Conservation (phyloP, 2,329 filamentous ascomycete species). For the Malbranchea cinnamomea region DNA sequence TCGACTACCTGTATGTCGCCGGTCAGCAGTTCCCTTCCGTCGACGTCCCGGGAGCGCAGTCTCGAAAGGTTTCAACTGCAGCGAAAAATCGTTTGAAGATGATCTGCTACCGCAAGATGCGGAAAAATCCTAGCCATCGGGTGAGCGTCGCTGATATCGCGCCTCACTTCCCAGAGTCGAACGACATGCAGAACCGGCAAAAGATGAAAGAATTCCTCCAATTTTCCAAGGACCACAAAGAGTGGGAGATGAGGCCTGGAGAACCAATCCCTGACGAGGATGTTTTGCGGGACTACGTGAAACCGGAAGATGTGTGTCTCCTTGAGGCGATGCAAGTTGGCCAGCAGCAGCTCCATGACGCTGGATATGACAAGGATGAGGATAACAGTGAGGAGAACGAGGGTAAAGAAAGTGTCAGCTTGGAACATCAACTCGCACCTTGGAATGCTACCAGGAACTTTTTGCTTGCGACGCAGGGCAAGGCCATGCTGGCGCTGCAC, state of each 20-base stretch:
- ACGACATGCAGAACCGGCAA: constrained; percentile 87
- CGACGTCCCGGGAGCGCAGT: constrained; percentile 86
- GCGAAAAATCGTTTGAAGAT: constrained; percentile 94
- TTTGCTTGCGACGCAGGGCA: constrained; percentile 79
- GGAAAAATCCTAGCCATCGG: constrained; percentile 53
- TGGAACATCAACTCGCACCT: constrained; percentile 79
- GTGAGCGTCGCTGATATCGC: constrained; percentile 75
- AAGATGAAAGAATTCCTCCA: constrained; percentile 94
- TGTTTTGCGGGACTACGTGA: constrained; percentile 72
- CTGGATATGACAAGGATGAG: constrained; percentile 60
- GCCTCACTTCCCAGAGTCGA: constrained; percentile 80
- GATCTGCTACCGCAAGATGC: constrained; percentile 79
- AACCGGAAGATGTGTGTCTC: constrained; percentile 86
- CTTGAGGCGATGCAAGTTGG: constrained; percentile 96
- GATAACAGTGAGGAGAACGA: constrained; percentile 52
- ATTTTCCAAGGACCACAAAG: constrained; percentile 76
- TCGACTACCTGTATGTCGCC: constrained; percentile 81
- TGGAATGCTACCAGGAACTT: constrained; percentile 98
- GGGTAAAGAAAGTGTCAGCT: constrained; percentile 55
- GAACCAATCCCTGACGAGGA: constrained; percentile 69
- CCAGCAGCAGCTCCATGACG: constrained; percentile 76
- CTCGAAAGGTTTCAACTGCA: constrained; percentile 89
- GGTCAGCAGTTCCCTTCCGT: constrained; percentile 86
- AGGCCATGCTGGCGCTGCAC: constrained; percentile 91
- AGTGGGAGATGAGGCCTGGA: constrained; percentile 63